Evolutionary conservation across 1,284 basidiomycete genomes (phyloP).

Genomic region (Fomes fomentarius): DNA sequence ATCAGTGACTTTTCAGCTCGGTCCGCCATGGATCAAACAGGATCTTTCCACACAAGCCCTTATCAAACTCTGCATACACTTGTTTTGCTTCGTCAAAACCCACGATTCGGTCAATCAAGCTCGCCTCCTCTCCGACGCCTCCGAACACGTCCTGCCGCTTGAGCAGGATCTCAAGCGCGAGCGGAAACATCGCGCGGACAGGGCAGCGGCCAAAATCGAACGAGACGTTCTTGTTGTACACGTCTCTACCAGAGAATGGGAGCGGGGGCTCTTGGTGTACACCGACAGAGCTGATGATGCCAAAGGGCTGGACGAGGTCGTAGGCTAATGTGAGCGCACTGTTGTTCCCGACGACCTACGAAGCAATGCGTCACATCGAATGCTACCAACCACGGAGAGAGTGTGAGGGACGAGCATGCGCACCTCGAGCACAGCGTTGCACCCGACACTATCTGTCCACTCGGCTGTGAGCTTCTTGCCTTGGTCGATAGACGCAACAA

Average conservation of each 20-base stretch:
- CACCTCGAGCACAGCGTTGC: slow-evolving; percentile 71
- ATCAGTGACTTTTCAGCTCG: too few species aligned
- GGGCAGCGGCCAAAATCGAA: slow-evolving; percentile 88
- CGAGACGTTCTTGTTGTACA: slow-evolving; percentile 85
- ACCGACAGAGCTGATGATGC: slow-evolving; percentile 80
- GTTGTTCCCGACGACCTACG: slow-evolving; percentile 79
- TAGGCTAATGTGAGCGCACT: slow-evolving; percentile 75
- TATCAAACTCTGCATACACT: slow-evolving; percentile 68
- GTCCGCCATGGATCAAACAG: slow-evolving; percentile 72
- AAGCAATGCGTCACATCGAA: background rate
- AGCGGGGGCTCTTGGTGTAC: slow-evolving; percentile 62
- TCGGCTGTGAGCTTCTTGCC: slow-evolving; percentile 50
- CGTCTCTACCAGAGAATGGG: slow-evolving; percentile 62
- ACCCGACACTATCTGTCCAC: slow-evolving; percentile 61
- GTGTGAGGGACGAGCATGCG: slow-evolving; percentile 12
- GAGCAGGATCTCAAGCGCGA: slow-evolving; percentile 72
- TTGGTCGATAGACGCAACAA: slow-evolving; percentile 53
- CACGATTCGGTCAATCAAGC: slow-evolving; percentile 68
- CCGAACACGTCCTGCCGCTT: slow-evolving; percentile 74
- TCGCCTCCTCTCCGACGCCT: slow-evolving; percentile 55
- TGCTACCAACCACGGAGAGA: too few species aligned
- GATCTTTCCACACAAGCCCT: slow-evolving; percentile 71
- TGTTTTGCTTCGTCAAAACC: slow-evolving; percentile 56
- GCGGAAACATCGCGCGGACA: slow-evolving; percentile 77
- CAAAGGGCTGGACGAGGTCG: slow-evolving; percentile 79